phyloP scores from a whole-genome alignment of 805 yeast species.

The Candida qinlingensis region DNA sequence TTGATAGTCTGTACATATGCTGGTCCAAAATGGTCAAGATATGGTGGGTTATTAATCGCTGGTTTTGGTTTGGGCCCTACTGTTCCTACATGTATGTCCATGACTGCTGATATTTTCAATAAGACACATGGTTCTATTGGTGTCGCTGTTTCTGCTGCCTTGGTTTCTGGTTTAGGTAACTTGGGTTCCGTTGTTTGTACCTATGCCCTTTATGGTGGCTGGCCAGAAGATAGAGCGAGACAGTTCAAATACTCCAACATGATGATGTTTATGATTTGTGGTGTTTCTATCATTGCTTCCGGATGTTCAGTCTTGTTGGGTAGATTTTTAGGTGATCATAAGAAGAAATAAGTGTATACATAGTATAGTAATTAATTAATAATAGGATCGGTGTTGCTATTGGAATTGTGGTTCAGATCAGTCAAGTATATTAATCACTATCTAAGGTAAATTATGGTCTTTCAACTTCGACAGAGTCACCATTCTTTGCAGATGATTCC shows the following conservation, averaged over 20 bases:
- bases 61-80: slow-evolving; percentile 92
- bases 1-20: slow-evolving; percentile 75
- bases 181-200: slow-evolving; percentile 83
- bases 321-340: slow-evolving; percentile 15
- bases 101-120: slow-evolving; percentile 72
- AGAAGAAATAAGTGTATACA: neutral
- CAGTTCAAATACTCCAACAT: slow-evolving; percentile 67
- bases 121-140: slow-evolving; percentile 78
- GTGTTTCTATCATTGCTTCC: slow-evolving; percentile 59
- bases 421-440: neutral
- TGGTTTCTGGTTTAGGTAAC: slow-evolving; percentile 83
- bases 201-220: slow-evolving; percentile 79
- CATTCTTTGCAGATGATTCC: slow-evolving; percentile 55
- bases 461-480: slow-evolving; percentile 45
- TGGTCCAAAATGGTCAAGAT: slow-evolving; percentile 64
- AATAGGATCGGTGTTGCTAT: no score
- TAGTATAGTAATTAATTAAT: neutral
- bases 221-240: slow-evolving; percentile 72
- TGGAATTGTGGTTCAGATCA: no score
- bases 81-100: slow-evolving; percentile 82
- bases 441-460: slow-evolving; percentile 6
- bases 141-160: slow-evolving; percentile 74
- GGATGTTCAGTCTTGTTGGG: slow-evolving; percentile 13
- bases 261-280: slow-evolving; percentile 77
- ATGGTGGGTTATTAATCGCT: slow-evolving; percentile 74